Evolutionary conservation across 345 rosid species (phyloP).

Genomic region (Camelina neglecta): DNA sequence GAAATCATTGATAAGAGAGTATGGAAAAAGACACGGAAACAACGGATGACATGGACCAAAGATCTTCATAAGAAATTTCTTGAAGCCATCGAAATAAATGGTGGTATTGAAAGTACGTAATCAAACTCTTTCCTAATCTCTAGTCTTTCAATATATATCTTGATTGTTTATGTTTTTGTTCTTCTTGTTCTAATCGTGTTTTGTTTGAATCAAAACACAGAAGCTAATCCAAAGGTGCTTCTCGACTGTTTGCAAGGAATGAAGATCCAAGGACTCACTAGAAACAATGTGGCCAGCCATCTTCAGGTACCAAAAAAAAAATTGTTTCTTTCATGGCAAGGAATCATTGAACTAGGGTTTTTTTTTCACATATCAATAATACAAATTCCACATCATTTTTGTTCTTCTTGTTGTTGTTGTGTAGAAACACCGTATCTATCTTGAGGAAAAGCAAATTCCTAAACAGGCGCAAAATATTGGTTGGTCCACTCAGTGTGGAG

Average conservation of each 20-base stretch:
- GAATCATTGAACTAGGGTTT: neutral
- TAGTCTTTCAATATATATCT: neutral
- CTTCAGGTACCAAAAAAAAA: constrained; percentile 27
- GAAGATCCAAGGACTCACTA: constrained; percentile 28
- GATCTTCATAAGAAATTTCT: constrained; percentile 33
- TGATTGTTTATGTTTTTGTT: neutral
- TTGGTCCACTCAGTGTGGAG: neutral
- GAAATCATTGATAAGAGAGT: neutral
- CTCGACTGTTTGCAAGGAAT: constrained; percentile 17
- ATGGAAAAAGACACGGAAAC: neutral
- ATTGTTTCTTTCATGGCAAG: neutral
- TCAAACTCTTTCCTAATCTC: neutral
- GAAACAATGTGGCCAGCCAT: constrained; percentile 34
- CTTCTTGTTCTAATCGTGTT: neutral
- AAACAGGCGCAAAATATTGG: neutral
- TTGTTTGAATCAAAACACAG: constrained; percentile 21
- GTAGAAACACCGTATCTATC: constrained; percentile 29
- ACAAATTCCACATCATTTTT: neutral
- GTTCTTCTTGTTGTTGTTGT: neutral
- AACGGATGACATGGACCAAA: constrained; percentile 22
- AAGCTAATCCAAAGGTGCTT: constrained; percentile 22
- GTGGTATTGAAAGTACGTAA: constrained; percentile 33
- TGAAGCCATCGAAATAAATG: constrained; percentile 16
- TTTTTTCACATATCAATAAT: neutral
- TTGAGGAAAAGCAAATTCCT: neutral